phyloP scores from a whole-genome alignment of 306 rosid species.

The Lablab purpureus region DNA sequence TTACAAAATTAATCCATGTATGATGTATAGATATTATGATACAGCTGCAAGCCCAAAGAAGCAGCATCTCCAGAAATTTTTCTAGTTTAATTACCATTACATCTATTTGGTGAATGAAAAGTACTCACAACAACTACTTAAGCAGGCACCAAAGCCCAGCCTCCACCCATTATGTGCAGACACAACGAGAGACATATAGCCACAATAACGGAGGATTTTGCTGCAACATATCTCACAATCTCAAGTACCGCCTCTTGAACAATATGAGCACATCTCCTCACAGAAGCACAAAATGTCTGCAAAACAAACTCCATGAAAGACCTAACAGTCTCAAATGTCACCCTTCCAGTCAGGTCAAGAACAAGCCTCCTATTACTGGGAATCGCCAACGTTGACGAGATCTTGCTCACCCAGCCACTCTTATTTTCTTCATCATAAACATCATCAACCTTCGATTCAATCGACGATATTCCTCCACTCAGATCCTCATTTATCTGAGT shows the following conservation, averaged over 20 bases:
- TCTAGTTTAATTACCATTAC: constrained; percentile 1
- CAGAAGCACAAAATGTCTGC: constrained; percentile 59
- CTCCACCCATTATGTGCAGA: constrained; percentile 61
- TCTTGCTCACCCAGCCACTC: constrained; percentile 58
- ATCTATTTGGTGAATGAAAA: constrained; percentile 25
- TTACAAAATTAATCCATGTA: constrained; percentile 40
- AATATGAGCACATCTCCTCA: constrained; percentile 49
- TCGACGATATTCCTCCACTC: constrained; percentile 30
- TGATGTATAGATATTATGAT: constrained; percentile 30
- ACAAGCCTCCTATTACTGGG: constrained; percentile 71
- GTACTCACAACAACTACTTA: constrained; percentile 34
- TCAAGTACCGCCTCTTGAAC: constrained; percentile 64
- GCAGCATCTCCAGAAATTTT: constrained; percentile 27
- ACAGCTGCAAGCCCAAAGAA: constrained; percentile 33
- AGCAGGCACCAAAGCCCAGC: constrained; percentile 61
- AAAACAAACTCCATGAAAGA: constrained; percentile 68
- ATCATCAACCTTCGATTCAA: constrained; percentile 24
- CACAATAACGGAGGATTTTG: constrained; percentile 60
- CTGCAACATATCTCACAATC: constrained; percentile 65
- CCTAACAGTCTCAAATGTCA: constrained; percentile 79
- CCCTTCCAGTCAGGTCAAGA: constrained; percentile 69
- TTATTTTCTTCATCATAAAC: constrained; percentile 40
- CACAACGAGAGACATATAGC: constrained; percentile 69
- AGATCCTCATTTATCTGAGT: constrained; percentile 29
- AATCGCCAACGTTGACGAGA: constrained; percentile 66